Evolutionary conservation across 2,329 filamentous ascomycete species (phyloP).

Genomic region (Escovopsis sp.): DNA sequence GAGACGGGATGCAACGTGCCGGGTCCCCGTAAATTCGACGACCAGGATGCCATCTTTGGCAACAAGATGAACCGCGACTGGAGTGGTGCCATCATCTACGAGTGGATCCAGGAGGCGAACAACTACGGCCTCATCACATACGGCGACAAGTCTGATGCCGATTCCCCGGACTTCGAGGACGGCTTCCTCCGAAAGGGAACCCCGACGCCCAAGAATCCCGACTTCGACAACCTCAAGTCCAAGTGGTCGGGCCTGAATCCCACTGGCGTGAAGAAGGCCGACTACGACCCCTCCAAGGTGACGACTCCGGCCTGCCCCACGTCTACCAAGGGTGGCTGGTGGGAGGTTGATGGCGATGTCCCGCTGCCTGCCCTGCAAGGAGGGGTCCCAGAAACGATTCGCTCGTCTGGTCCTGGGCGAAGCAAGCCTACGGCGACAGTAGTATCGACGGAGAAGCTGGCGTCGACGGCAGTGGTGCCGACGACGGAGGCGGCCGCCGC

Average conservation of each 20-base stretch:
- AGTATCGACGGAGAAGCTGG: too few species aligned
- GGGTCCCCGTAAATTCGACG: constrained; percentile 47
- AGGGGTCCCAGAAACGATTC: constrained; percentile 14
- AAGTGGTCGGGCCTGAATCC: constrained; percentile 64
- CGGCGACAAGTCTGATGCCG: constrained; percentile 40
- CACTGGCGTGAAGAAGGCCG: constrained; percentile 48
- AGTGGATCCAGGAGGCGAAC: constrained; percentile 79
- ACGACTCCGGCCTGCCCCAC: constrained; percentile 56
- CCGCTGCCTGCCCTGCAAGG: constrained; percentile 55
- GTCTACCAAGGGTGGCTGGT: constrained; percentile 60
- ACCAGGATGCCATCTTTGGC: constrained; percentile 67
- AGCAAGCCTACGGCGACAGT: too few species aligned
- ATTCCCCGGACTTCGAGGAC: constrained; percentile 39
- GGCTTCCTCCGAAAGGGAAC: constrained; percentile 59
- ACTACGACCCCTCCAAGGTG: constrained; percentile 47
- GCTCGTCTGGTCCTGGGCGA: constrained; percentile 7
- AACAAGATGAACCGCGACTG: constrained; percentile 51
- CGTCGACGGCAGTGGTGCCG: neutral
- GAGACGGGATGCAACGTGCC: constrained; percentile 71
- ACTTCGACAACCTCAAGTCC: constrained; percentile 62
- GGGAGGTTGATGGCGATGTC: constrained; percentile 58
- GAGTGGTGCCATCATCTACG: constrained; percentile 75
- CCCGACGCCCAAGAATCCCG: constrained; percentile 57
- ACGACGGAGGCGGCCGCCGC: constrained; percentile 8
- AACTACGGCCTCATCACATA: constrained; percentile 72